phyloP scores from a whole-genome alignment of 306 rosid species.

The Fragaria ananassa region DNA sequence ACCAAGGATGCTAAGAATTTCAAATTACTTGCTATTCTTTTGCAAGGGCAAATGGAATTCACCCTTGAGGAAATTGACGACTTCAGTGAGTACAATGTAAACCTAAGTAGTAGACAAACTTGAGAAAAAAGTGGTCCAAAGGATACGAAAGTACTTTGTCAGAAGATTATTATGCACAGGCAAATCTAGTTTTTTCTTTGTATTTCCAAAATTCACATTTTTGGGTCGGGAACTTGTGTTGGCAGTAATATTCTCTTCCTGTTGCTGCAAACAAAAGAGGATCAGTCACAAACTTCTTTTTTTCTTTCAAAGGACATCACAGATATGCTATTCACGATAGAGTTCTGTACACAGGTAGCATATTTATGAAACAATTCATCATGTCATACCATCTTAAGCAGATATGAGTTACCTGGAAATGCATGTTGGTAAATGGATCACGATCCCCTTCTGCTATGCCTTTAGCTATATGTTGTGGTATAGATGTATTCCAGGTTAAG shows the following conservation, averaged over 20 bases:
- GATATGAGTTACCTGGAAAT: slow-evolving; percentile 55
- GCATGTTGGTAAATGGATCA: slow-evolving; percentile 82
- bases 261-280: slow-evolving; percentile 29
- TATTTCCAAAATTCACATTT: slow-evolving; percentile 42
- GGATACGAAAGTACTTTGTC: slow-evolving; percentile 94
- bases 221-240: slow-evolving; percentile 38
- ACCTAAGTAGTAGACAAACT: slow-evolving; percentile 7
- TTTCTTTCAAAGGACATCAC: no score
- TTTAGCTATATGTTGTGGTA: slow-evolving; percentile 67
- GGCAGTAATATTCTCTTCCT: slow-evolving; percentile 43
- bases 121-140: slow-evolving; percentile 5
- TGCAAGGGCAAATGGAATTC: neutral
- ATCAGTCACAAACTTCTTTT: slow-evolving; percentile 12
- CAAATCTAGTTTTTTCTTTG: slow-evolving; percentile 67
- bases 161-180: slow-evolving; percentile 90
- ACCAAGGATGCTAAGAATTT: slow-evolving; percentile 6
- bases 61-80: neutral
- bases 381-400: neutral
- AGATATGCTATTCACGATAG: neutral
- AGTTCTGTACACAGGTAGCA: neutral
- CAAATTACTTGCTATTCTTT: neutral
- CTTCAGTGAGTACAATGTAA: slow-evolving; percentile 1
- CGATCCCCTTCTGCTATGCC: slow-evolving; percentile 86
- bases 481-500: slow-evolving; percentile 64
- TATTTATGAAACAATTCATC: neutral